Evolutionary conservation across 2,329 filamentous ascomycete species (phyloP).

Genomic region (Apiospora koreana): DNA sequence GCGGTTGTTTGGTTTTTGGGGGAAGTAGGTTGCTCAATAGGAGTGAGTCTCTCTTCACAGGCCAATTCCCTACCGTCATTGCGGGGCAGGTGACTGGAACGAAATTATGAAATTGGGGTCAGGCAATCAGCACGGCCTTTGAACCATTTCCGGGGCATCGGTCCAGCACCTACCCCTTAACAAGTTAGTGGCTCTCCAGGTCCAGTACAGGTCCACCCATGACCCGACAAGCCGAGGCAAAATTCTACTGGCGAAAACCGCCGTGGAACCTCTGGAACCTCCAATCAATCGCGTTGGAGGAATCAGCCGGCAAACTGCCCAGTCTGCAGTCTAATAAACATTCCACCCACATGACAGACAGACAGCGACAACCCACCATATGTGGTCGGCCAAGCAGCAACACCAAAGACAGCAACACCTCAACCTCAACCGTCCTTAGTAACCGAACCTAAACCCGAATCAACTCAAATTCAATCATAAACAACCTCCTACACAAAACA

Average conservation of each 20-base stretch:
- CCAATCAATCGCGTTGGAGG: not conserved
- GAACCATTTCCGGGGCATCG: not conserved
- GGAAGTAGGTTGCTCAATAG: not conserved
- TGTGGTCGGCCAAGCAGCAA: not conserved
- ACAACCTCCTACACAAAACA: not conserved
- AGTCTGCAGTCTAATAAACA: constrained; percentile 3
- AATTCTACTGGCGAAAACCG: not conserved
- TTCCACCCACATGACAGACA: not conserved
- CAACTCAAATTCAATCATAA: not conserved
- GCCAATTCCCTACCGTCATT: not conserved
- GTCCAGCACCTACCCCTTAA: not conserved
- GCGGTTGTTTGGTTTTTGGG: not conserved
- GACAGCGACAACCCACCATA: too few species aligned
- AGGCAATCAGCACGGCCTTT: not conserved
- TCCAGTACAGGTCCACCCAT: not conserved
- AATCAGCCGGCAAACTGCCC: constrained; percentile 2
- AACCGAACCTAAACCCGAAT: not conserved
- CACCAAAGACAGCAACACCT: not conserved
- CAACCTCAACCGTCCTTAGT: not conserved
- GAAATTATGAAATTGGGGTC: constrained; percentile 3
- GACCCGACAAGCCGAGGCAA: constrained; percentile 6
- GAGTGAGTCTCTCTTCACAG: not conserved
- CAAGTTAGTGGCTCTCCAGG: not conserved
- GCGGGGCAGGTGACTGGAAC: not conserved
- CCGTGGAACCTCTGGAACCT: not conserved